Base-by-base conservation (phyloP, 2,329 filamentous ascomycete genomes). In the Penicillium sumatraense region DNA sequence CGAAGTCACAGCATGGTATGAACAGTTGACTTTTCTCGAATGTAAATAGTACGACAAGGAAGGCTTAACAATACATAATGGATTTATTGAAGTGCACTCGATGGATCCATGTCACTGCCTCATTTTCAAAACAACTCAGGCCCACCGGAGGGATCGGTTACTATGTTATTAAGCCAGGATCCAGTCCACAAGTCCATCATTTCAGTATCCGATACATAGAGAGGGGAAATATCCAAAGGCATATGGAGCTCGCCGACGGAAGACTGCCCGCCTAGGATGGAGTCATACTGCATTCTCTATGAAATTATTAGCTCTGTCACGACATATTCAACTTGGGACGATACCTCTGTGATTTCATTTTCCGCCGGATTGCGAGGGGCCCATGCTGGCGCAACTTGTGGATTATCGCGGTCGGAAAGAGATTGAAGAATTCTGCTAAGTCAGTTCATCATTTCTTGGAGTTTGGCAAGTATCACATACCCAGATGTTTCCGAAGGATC, bases 401-500 rank as follows among this genome's bases (percentile, higher is more conserved):
- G 36, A 40, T 21, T 21, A 8, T 23, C 36, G n/a, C n/a, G 6
- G 2, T 40, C 8, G 36, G 36, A 40, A 11, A 40, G 36, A 20
- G 36, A 40, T 40, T 40, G 36, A n/a, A 40, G n/a, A 8, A 40
- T 40, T 6, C 27, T 45, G 14, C 36, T 26, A 47, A 8, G 7
- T 40, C 16, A 23, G 9, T n/a, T 49, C 40, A 10, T 10, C 13
- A 11, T 23, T 29, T 33, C 18, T 24, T 33, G 31, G 6, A 7
- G 31, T 7, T 23, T 24, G 33, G 27, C n/a, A n/a, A n/a, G n/a
- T n/a, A n/a, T n/a, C 11, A 53, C 58, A 20, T 51, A 58, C 60
- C 53, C 31, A 24, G 60, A 36, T 40, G 51, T 50, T 29, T 62
- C 58, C 2, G 60, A 60, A n/a, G 60, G 60, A 56, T 62, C 60